Evolutionary conservation across 2,329 filamentous ascomycete species (phyloP), one percentile per base, ranked within the genome.

Genomic region (Neofusicoccum kwambonambiense): DNA sequence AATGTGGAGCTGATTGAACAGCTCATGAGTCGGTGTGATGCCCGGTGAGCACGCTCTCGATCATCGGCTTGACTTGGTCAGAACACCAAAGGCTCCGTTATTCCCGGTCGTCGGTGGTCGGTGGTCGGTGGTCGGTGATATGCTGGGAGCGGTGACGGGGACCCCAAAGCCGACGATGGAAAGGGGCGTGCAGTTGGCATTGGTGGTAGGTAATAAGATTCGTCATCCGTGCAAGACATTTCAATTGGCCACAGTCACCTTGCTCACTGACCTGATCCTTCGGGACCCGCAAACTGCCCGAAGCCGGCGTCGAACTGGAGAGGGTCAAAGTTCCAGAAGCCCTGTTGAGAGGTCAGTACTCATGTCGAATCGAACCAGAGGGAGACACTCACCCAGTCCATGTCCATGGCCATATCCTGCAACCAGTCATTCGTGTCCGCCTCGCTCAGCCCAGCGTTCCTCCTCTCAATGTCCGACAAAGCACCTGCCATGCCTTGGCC

Each of bases 361-460:
- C 9, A 45, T 19, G 15, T 27, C 9, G 17, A 15, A 17, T 3
- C 8, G 22, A n/a, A 35, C 12, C 13, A 2, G 13, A 15, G n/a
- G 2, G 2, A n/a, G 41, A 3, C 13, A 70, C 74, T 71, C 67
- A 76, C 76, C 64, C 75, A 78, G 54, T 78, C 75, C 50, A 77
- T 75, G 34, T 77, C 75, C 37, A 76, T 64, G 15, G 71, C 71
- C 17, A 65, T 66, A n/a, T 69, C 69, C 8, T 68, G 68, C 3
- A 64, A 47, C 74, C 51, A 61, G 12, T 56, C 57, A 45, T 73
- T 74, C 22, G 75, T 72, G 45, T 76, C 75, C 31, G 76, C 68
- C 31, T 77, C 74, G 22, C 76, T 72, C 71, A 73, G 75, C 44
- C 71, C 69, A 4, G 71, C 70, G 9, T 49, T 42, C 17, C 39